These are phyloP conservation scores for Lindgomyces ingoldianus DNA, from an alignment of 495 filamentous ascomycete species.

Conservation along the genomic window DNA sequence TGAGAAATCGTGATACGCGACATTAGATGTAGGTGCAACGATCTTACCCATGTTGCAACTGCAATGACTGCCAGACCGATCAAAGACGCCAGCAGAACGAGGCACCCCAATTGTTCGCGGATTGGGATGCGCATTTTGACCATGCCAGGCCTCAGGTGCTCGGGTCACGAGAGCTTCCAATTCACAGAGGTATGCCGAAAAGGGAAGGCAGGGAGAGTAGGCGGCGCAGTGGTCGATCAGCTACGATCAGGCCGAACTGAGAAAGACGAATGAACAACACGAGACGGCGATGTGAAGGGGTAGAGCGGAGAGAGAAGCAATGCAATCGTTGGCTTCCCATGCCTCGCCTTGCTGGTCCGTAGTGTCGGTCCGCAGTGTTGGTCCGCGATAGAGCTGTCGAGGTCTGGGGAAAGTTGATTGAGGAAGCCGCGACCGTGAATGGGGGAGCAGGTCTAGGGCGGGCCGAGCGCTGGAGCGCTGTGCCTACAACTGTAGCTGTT, in stretches of 20 bases:
- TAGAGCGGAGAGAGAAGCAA: not conserved
- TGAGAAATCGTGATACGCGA: not conserved
- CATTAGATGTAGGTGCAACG: not conserved
- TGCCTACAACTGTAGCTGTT: too few species aligned
- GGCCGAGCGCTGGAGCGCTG: too few species aligned
- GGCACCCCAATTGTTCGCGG: constrained; percentile 74
- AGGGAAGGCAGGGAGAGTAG: not conserved
- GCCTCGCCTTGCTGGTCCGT: not conserved
- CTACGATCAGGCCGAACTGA: not conserved
- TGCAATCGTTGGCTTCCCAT: constrained; percentile 22
- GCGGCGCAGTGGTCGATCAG: not conserved
- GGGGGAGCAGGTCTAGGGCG: too few species aligned
- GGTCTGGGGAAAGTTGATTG: not conserved
- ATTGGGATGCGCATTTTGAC: constrained; percentile 78
- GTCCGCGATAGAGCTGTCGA: not conserved
- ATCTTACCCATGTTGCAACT: constrained; percentile 59
- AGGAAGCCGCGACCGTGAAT: not conserved
- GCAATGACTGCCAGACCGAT: constrained; percentile 65
- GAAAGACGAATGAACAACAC: not conserved
- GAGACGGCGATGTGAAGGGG: not conserved
- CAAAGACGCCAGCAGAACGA: constrained; percentile 70
- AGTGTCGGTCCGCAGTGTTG: not conserved
- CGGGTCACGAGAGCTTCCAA: not conserved
- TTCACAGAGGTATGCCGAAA: too few species aligned
- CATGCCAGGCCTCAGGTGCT: constrained; percentile 14